Conservation (phyloP, 2,329 filamentous ascomycete genomes). For the Fusarium algeriense region DNA sequence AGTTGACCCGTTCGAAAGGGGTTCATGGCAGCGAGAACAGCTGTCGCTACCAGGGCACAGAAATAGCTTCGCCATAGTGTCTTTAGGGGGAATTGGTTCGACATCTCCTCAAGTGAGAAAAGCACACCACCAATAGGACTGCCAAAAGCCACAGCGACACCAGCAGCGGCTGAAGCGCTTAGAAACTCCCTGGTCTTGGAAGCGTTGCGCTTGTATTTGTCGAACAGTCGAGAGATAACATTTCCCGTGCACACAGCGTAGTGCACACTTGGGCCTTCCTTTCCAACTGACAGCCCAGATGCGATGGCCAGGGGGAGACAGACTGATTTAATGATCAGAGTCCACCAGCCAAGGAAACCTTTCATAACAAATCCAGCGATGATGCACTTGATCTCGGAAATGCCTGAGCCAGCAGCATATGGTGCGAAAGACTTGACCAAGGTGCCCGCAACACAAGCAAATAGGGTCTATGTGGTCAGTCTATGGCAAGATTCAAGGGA, state of each 20-base stretch:
- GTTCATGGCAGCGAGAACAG: constrained; percentile 94
- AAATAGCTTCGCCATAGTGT: constrained; percentile 99
- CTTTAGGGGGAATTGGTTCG: constrained; percentile 94
- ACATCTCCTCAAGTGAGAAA: constrained; percentile 98
- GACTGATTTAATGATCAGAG: constrained; percentile 92
- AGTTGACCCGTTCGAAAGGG: constrained; percentile 96
- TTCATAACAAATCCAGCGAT: constrained; percentile 99
- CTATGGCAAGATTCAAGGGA: neutral
- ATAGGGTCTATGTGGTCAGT: constrained; percentile 68
- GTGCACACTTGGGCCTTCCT: constrained; percentile 98
- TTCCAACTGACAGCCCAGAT: constrained; percentile 93
- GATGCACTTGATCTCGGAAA: constrained; percentile 99
- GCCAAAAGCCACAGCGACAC: constrained; percentile 96
- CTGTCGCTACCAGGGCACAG: constrained; percentile 94
- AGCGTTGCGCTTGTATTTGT: constrained; percentile 91
- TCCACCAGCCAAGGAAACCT: constrained; percentile 92
- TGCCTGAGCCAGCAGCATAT: constrained; percentile 95
- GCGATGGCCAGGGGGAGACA: constrained; percentile 92
- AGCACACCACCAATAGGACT: constrained; percentile 97
- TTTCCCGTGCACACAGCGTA: constrained; percentile 98
- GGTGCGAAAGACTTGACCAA: constrained; percentile 93
- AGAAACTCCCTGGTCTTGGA: constrained; percentile 96
- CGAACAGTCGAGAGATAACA: constrained; percentile 92
- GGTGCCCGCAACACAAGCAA: constrained; percentile 84
- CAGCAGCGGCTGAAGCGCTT: constrained; percentile 92